phyloP scores from a whole-genome alignment of 163 green algal genomes.

The Chlorella variabilis region DNA sequence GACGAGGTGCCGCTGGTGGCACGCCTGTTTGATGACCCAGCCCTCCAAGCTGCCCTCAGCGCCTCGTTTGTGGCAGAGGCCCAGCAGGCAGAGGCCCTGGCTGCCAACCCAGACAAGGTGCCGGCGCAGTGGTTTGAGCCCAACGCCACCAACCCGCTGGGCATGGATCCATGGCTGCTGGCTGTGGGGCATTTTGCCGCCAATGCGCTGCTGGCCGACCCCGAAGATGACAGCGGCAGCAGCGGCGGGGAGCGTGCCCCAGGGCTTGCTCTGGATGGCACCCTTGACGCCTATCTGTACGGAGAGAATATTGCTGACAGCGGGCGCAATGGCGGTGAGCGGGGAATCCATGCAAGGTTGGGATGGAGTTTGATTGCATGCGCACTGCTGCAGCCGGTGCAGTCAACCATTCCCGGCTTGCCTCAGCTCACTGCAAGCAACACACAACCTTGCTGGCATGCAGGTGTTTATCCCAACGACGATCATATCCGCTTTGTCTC shows the following conservation, averaged over 20 bases:
- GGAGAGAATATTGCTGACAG: conserved; percentile 18
- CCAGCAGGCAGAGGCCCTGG: background rate
- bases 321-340: conserved; percentile 11
- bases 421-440: too few species aligned
- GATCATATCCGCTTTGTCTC: conserved; percentile 26
- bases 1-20: background rate
- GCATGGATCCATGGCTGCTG: conserved; percentile 17
- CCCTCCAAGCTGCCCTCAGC: background rate
- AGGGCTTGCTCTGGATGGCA: background rate
- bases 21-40: background rate
- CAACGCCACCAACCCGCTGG: conserved; percentile 24
- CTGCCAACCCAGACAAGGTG: background rate
- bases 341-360: too few species aligned
- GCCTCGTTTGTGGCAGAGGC: background rate
- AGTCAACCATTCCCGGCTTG: too few species aligned
- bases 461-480: conserved; percentile 8
- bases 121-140: conserved; percentile 5
- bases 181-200: background rate
- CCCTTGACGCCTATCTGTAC: conserved; percentile 27
- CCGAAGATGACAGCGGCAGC: background rate
- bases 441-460: too few species aligned
- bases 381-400: background rate
- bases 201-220: conserved; percentile 2
- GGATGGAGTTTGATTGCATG: too few species aligned
- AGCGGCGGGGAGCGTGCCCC: background rate